These are phyloP conservation scores for Nepenthes gracilis DNA, from an alignment of 148 eudicot genomes.

Conservation along the genomic window DNA sequence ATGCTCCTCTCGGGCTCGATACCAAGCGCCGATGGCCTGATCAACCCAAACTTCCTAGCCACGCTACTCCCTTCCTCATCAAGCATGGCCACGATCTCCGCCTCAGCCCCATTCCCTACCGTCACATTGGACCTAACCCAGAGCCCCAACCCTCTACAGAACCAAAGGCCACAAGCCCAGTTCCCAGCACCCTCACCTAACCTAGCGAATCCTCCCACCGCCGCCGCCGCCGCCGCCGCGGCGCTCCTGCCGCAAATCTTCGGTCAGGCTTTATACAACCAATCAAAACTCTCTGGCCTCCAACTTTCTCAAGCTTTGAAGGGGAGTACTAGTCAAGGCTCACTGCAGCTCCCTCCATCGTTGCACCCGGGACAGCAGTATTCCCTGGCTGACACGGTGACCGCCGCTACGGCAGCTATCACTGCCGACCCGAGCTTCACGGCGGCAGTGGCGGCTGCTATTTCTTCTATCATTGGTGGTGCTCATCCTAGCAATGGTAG, in stretches of 20 bases:
- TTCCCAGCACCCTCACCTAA: slow-evolving; percentile 16
- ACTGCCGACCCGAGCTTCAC: slow-evolving; percentile 46
- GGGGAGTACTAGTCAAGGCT: slow-evolving; percentile 4
- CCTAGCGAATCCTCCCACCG: neutral
- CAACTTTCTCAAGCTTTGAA: slow-evolving; percentile 25
- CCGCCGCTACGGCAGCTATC: slow-evolving; percentile 21
- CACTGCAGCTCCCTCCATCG: neutral
- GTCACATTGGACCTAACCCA: slow-evolving; percentile 47
- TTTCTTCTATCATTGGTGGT: slow-evolving; percentile 31
- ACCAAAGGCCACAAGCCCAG: slow-evolving; percentile 16
- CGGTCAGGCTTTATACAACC: slow-evolving; percentile 40
- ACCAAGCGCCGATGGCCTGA: slow-evolving; percentile 39
- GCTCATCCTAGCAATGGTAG: slow-evolving; percentile 1
- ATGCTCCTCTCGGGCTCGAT: slow-evolving; percentile 64
- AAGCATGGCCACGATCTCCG: slow-evolving; percentile 44
- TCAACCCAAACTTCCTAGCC: slow-evolving; percentile 32
- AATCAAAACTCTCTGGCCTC: slow-evolving; percentile 54
- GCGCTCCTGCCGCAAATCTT: slow-evolving; percentile 30
- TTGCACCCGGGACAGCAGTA: slow-evolving; percentile 5
- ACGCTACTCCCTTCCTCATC: slow-evolving; percentile 41
- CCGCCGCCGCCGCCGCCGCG: slow-evolving; percentile 5
- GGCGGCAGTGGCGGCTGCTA: slow-evolving; percentile 43
- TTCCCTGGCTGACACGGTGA: slow-evolving; percentile 24
- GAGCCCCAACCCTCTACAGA: slow-evolving; percentile 20
- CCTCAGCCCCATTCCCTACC: slow-evolving; percentile 55